These are phyloP conservation scores for Hanseniaspora taiwanica DNA, from an alignment of 805 yeast species.

Conservation along the genomic window DNA sequence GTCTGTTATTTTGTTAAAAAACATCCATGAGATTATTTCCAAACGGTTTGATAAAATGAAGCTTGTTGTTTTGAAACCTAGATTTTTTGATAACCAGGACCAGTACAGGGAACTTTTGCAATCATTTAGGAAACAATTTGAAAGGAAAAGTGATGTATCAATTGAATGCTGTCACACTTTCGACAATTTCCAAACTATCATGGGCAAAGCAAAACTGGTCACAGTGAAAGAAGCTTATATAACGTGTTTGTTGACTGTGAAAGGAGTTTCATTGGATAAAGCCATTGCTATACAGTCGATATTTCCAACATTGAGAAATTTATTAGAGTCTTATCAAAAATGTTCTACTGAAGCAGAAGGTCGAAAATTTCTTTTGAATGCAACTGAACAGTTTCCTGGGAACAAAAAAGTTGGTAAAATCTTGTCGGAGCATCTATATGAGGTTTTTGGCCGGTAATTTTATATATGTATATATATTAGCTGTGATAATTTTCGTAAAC, in stretches of 20 bases:
- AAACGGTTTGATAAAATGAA: slow-evolving; percentile 27
- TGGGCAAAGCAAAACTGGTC: slow-evolving; percentile 56
- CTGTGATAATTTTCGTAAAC: slow-evolving; percentile 21
- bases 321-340: slow-evolving; percentile 24
- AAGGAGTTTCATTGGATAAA: slow-evolving; percentile 75
- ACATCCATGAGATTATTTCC: slow-evolving; percentile 39
- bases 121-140: slow-evolving; percentile 34
- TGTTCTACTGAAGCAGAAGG: slow-evolving; percentile 18
- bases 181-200: slow-evolving; percentile 46
- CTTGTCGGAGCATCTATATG: slow-evolving; percentile 22
- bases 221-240: slow-evolving; percentile 69
- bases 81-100: slow-evolving; percentile 33
- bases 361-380: slow-evolving; percentile 14
- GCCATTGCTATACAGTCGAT: slow-evolving; percentile 63
- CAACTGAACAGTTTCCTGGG: slow-evolving; percentile 21
- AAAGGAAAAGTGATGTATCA: slow-evolving; percentile 11
- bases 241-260: slow-evolving; percentile 61
- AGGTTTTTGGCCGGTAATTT: slow-evolving; percentile 9
- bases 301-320: slow-evolving; percentile 54
- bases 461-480: no score
- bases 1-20: slow-evolving; percentile 35
- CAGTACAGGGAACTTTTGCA: slow-evolving; percentile 33
- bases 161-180: slow-evolving; percentile 33
- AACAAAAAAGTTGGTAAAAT: slow-evolving; percentile 20
- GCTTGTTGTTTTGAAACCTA: slow-evolving; percentile 40